Evolutionary conservation across 169 alveolate genomes (phyloP), one percentile per base, ranked within the genome.

Genomic region (Cryptosporidium parvum): DNA sequence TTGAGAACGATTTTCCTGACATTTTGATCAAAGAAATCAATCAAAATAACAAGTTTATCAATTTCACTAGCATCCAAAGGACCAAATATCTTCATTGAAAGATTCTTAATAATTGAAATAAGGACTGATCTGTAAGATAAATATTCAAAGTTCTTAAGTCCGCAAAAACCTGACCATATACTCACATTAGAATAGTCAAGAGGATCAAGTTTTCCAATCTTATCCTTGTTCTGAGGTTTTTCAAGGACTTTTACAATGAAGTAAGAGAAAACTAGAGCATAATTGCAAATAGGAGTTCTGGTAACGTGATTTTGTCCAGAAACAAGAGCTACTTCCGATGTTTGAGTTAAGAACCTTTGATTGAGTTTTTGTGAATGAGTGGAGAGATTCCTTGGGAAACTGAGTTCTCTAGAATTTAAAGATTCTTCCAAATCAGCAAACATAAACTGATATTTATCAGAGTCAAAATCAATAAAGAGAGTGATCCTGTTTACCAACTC

Each of bases 261-360:
- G 31, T 9, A n/a, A 23, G 70, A 70, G 39, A 59, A 53, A 2
- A 70, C 29, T 21, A 73, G 59, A 26, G 37, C 59, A 23, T 52
- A 23, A 26, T 73, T 73, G 58, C 86, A 73, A 2, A 59, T 33
- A 1, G 86, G 68, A 21, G 86, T 73, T 37, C 59, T 73, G 48
- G 72, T 7, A 12, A 58, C 71, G 58, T 31, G 37, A 0, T 4
- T 31, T 26, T 73, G 52, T 21, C 58, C 70, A 3, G 45, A 37
- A 10, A 73, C 8, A 8, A 59, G 7, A 23, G n/a, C 16, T 6
- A 29, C 29, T 10, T 73, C 86, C 0, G 86, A 73, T 5, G 44
- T 73, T 29, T 73, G 86, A 7, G 62, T 73, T n/a, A 52, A 69
- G 35, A 23, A 59, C 10, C 86, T 45, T n/a, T 73, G 86, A 21